Conservation (phyloP, 1,284 basidiomycete species). For the Ganoderma meredithae region DNA sequence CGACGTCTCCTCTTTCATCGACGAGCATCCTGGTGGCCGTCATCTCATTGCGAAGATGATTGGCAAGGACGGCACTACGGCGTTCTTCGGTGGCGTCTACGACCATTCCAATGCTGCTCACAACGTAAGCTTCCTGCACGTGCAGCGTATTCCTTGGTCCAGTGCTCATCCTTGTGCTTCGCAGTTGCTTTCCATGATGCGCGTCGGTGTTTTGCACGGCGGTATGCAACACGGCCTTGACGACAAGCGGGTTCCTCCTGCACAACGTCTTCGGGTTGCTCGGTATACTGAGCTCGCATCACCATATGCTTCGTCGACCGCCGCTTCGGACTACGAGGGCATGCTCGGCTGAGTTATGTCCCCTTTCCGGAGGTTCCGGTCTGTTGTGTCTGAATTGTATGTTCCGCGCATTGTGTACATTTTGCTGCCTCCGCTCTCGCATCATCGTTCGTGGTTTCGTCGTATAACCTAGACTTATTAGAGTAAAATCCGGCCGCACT, state of each 20-base stretch:
- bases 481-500: slow-evolving; percentile 16
- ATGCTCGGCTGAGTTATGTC: slow-evolving; percentile 40
- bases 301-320: slow-evolving; percentile 49
- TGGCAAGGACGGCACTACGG: slow-evolving; percentile 87
- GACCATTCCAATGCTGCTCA: slow-evolving; percentile 94
- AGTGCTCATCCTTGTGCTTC: slow-evolving; percentile 30
- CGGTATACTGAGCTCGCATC: slow-evolving; percentile 68
- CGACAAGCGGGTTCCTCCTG: slow-evolving; percentile 71
- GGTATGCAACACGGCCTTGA: slow-evolving; percentile 71
- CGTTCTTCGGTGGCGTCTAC: slow-evolving; percentile 95
- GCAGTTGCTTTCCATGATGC: slow-evolving; percentile 86
- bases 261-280: slow-evolving; percentile 73
- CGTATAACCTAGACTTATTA: slow-evolving; percentile 29
- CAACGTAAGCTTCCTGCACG: slow-evolving; percentile 58
- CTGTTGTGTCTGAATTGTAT: slow-evolving; percentile 21
- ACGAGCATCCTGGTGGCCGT: slow-evolving; percentile 90
- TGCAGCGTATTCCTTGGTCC: background rate
- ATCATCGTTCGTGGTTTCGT: slow-evolving; percentile 22
- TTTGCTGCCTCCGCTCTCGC: slow-evolving; percentile 25
- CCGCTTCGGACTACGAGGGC: slow-evolving; percentile 48
- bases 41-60: slow-evolving; percentile 73
- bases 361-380: background rate
- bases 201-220: slow-evolving; percentile 86
- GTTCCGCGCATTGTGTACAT: slow-evolving; percentile 30
- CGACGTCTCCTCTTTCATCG: slow-evolving; percentile 86